These are phyloP conservation scores for Xylaria sp. DNA, from an alignment of 2,329 filamentous ascomycete genomes.

Conservation along the genomic window DNA sequence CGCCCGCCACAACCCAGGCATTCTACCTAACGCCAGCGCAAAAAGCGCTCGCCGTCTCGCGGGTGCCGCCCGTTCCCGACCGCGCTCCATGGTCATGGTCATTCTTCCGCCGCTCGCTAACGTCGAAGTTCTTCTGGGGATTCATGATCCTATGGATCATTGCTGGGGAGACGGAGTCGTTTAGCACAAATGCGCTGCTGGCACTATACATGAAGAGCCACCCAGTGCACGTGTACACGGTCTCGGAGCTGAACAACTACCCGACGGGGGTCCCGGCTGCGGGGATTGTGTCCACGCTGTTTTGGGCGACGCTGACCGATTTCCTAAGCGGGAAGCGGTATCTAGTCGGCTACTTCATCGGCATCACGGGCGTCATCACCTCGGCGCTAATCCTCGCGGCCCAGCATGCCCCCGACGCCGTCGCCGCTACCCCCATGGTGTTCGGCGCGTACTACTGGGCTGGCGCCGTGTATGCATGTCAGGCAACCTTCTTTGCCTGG, in stretches of 20 bases:
- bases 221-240: constrained; percentile 49
- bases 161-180: constrained; percentile 73
- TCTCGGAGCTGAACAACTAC: constrained; percentile 61
- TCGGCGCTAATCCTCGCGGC: constrained; percentile 65
- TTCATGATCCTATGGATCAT: constrained; percentile 72
- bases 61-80: constrained; percentile 48
- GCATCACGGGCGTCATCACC: constrained; percentile 66
- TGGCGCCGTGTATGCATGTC: constrained; percentile 72
- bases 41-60: constrained; percentile 45
- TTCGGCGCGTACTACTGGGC: constrained; percentile 75
- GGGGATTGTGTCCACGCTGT: constrained; percentile 65
- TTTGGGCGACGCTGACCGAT: constrained; percentile 73
- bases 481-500: constrained; percentile 78
- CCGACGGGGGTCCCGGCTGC: constrained; percentile 62
- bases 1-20: constrained; percentile 55
- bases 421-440: constrained; percentile 54
- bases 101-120: constrained; percentile 62
- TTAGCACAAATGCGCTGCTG: constrained; percentile 66
- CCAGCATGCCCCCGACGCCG: constrained; percentile 47
- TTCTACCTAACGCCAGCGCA: constrained; percentile 52
- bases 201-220: constrained; percentile 57
- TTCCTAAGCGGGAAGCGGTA: constrained; percentile 67
- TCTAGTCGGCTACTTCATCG: constrained; percentile 71
- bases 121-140: constrained; percentile 69
- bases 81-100: constrained; percentile 52